These are phyloP conservation scores for Durio zibethinus DNA, from an alignment of 345 rosid species.

Conservation along the genomic window DNA sequence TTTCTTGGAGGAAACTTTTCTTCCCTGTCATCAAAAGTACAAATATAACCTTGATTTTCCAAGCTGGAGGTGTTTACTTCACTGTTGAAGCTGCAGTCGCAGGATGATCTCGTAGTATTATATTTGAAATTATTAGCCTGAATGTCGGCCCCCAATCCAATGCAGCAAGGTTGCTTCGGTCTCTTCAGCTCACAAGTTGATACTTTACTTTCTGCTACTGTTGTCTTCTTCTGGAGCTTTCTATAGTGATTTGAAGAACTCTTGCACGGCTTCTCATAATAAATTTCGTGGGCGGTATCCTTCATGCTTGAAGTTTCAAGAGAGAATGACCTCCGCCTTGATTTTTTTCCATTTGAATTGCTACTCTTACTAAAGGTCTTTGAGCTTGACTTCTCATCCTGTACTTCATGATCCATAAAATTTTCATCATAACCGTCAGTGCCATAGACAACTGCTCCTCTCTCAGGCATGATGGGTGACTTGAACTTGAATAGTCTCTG, in stretches of 20 bases:
- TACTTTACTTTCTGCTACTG: neutral
- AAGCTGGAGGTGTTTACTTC: constrained; percentile 21
- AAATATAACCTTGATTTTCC: constrained; percentile 28
- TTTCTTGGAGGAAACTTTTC: neutral
- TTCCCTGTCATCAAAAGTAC: constrained; percentile 11
- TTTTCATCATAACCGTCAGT: constrained; percentile 12
- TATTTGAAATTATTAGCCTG: neutral
- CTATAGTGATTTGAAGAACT: constrained; percentile 13
- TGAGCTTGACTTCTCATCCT: constrained; percentile 26
- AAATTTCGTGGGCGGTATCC: constrained; percentile 30
- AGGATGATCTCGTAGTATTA: neutral
- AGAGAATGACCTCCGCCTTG: constrained; percentile 36
- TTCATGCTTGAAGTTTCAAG: constrained; percentile 27
- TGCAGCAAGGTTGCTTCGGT: constrained; percentile 8
- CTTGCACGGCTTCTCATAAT: constrained; percentile 32
- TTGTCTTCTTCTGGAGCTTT: constrained; percentile 22
- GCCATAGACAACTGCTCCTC: neutral
- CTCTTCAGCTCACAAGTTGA: constrained; percentile 5
- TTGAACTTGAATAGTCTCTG: constrained; percentile 60
- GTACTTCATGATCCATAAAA: constrained; percentile 7
- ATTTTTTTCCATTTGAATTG: constrained; percentile 22
- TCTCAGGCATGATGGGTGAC: neutral
- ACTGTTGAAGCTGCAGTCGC: constrained; percentile 1
- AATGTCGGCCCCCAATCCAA: neutral
- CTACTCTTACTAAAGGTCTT: constrained; percentile 15